A percentile compares a stretch with the other conserved stretches of the same genome.
phyloP scores from a whole-genome alignment of 371 early-diverging fungal genomes.

The Mucor plumbeus region DNA sequence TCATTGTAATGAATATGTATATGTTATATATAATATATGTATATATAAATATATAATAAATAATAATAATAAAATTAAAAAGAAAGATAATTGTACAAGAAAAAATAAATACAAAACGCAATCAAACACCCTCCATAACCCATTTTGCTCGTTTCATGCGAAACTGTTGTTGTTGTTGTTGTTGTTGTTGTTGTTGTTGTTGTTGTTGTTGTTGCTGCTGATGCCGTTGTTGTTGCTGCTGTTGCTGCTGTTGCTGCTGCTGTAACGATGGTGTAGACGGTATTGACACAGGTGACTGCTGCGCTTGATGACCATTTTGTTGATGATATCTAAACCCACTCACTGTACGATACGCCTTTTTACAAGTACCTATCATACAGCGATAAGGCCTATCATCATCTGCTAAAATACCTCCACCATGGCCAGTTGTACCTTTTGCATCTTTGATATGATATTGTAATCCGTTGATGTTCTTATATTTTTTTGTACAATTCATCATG shows the following conservation, averaged over 20 bases:
- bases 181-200: slow-evolving; percentile 10
- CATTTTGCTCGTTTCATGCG: slow-evolving; percentile 28
- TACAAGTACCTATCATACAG: slow-evolving; percentile 43
- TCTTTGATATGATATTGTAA: slow-evolving; percentile 88
- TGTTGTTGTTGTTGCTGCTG: background rate
- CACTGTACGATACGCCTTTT: slow-evolving; percentile 51
- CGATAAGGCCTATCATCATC: slow-evolving; percentile 25
- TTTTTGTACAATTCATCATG: slow-evolving; percentile 76
- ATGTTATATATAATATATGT: background rate
- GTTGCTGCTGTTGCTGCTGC: background rate
- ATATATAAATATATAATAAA: background rate
- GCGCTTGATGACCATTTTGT: slow-evolving; percentile 37
- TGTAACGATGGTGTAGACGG: background rate
- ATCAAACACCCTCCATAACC: slow-evolving; percentile 17
- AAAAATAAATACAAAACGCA: background rate
- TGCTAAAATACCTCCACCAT: slow-evolving; percentile 15
- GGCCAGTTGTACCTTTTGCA: slow-evolving; percentile 59
- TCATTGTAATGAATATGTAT: background rate
- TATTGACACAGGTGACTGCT: background rate
- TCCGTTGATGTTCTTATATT: slow-evolving; percentile 95
- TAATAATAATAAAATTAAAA: background rate
- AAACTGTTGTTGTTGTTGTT: slow-evolving; percentile 23
- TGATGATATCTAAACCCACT: slow-evolving; percentile 51
- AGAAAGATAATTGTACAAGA: background rate
- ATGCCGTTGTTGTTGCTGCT: background rate